A percentile compares a stretch with the other conserved stretches of the same genome.
Evolutionary conservation across 1,284 basidiomycete species (phyloP).

Genomic region (Tilletia horrida): DNA sequence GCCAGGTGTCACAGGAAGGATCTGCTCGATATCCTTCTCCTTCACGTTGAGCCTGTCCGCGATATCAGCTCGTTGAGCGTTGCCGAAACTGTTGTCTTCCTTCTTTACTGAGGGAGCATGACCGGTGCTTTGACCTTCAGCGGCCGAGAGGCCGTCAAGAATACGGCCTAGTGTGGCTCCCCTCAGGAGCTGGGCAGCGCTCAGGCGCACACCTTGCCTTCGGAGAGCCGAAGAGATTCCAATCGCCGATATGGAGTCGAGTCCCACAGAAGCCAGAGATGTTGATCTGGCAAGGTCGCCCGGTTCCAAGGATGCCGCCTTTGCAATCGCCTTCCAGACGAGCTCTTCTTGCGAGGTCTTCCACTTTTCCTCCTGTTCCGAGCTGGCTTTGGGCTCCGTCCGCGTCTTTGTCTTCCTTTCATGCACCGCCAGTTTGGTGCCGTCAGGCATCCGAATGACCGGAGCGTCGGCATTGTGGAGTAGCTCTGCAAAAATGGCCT

Average conservation of each 20-base stretch:
- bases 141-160: slow-evolving; percentile 25
- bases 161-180: slow-evolving; percentile 40
- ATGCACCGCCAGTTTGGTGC: neutral
- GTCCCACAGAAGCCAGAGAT: slow-evolving; percentile 37
- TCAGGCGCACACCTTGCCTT: slow-evolving; percentile 24
- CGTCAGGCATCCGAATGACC: slow-evolving; percentile 5
- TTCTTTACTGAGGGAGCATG: neutral
- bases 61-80: neutral
- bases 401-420: neutral
- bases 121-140: neutral
- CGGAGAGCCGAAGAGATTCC: slow-evolving; percentile 41
- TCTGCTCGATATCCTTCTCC: slow-evolving; percentile 25
- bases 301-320: neutral
- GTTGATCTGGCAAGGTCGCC: slow-evolving; percentile 17
- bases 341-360: neutral
- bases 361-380: neutral
- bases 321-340: slow-evolving; percentile 4
- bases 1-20: slow-evolving; percentile 38
- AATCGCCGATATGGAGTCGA: slow-evolving; percentile 51
- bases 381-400: neutral
- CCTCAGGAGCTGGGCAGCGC: slow-evolving; percentile 27
- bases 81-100: neutral
- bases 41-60: neutral
- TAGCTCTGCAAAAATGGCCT: neutral
- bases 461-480: neutral